A percentile compares a stretch with the other conserved stretches of the same genome.
These are phyloP conservation scores for Alternaria viburni DNA, from an alignment of 2,329 filamentous ascomycete species.

Conservation along the genomic window DNA sequence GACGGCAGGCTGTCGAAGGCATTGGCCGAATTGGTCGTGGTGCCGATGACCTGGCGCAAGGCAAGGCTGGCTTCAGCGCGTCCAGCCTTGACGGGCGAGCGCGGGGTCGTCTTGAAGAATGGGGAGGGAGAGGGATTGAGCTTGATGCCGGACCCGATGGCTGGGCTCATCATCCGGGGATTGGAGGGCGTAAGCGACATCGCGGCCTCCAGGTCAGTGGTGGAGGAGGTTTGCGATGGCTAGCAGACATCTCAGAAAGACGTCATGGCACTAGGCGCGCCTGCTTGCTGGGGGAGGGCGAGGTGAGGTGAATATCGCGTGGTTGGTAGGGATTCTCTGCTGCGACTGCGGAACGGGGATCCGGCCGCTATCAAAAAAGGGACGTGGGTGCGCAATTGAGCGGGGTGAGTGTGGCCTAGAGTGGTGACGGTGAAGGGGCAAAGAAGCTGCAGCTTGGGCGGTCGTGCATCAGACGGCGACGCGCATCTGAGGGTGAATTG, in stretches of 20 bases:
- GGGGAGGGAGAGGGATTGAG: slow-evolving; percentile 74
- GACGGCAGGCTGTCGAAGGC: slow-evolving; percentile 83
- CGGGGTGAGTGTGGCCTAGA: not conserved
- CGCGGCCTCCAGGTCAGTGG: slow-evolving; percentile 35
- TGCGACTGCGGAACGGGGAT: slow-evolving; percentile 8
- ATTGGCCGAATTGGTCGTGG: slow-evolving; percentile 82
- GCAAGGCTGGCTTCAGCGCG: slow-evolving; percentile 63
- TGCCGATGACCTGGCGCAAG: slow-evolving; percentile 85
- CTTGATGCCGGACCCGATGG: slow-evolving; percentile 47
- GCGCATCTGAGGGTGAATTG: slow-evolving; percentile 17
- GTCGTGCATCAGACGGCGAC: slow-evolving; percentile 8
- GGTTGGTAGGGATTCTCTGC: slow-evolving; percentile 26
- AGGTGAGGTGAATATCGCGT: slow-evolving; percentile 16
- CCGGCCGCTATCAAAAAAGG: slow-evolving; percentile 8
- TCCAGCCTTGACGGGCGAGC: slow-evolving; percentile 65
- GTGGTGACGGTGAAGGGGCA: slow-evolving; percentile 4
- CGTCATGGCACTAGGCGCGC: slow-evolving; percentile 35
- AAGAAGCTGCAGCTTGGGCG: slow-evolving; percentile 12
- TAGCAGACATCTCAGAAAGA: slow-evolving; percentile 34
- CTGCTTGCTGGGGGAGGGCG: slow-evolving; percentile 3
- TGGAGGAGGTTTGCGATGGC: slow-evolving; percentile 31
- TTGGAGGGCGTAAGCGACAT: slow-evolving; percentile 51
- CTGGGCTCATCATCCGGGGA: slow-evolving; percentile 51
- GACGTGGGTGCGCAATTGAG: slow-evolving; percentile 11
- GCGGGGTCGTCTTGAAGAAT: slow-evolving; percentile 63